Percentiles rank a stretch among this genome's conserved stretches.
Conservation (phyloP, 192 early-diverging fungal genomes). For the Mortierella alpina region DNA sequence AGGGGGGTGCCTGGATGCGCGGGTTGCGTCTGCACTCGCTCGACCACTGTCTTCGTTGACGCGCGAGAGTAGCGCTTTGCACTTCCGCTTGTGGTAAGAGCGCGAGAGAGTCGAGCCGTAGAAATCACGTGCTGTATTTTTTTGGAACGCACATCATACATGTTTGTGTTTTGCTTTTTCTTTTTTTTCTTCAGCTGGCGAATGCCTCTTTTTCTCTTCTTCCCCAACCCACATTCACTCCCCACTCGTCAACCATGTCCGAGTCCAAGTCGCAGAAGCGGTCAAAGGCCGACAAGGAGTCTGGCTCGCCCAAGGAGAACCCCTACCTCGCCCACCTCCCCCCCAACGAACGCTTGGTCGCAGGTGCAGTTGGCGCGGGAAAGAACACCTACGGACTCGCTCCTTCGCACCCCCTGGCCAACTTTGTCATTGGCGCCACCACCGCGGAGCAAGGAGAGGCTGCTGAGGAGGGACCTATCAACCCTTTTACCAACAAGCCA, state of each 20-base stretch:
- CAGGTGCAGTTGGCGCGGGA: slow-evolving; percentile 12
- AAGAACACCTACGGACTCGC: slow-evolving; percentile 23
- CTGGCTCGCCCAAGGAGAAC: slow-evolving; percentile 54
- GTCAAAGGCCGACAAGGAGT: slow-evolving; percentile 30
- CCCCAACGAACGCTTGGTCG: slow-evolving; percentile 33
- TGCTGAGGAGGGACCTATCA: slow-evolving; percentile 76
- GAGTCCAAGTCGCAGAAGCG: slow-evolving; percentile 47
- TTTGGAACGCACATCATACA: neutral
- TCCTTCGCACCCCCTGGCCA: slow-evolving; percentile 49
- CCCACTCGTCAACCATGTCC: slow-evolving; percentile 19
- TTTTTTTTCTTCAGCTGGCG: neutral
- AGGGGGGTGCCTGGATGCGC: too few species aligned
- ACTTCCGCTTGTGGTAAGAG: too few species aligned
- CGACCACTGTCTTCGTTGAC: too few species aligned
- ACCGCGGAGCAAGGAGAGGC: slow-evolving; percentile 87
- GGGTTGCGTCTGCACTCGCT: too few species aligned
- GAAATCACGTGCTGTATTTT: too few species aligned
- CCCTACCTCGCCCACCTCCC: slow-evolving; percentile 67
- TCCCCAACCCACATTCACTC: neutral
- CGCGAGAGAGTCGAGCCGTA: too few species aligned
- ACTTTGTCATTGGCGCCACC: slow-evolving; percentile 80
- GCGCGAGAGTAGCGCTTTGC: too few species aligned
- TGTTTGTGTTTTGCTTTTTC: slow-evolving; percentile 13
- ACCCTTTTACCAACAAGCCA: slow-evolving; percentile 83
- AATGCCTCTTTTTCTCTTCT: neutral